Percentiles rank a stretch among this genome's conserved stretches.
Conservation (phyloP, 2,329 filamentous ascomycete genomes). For the Tetracladium maxilliforme region DNA sequence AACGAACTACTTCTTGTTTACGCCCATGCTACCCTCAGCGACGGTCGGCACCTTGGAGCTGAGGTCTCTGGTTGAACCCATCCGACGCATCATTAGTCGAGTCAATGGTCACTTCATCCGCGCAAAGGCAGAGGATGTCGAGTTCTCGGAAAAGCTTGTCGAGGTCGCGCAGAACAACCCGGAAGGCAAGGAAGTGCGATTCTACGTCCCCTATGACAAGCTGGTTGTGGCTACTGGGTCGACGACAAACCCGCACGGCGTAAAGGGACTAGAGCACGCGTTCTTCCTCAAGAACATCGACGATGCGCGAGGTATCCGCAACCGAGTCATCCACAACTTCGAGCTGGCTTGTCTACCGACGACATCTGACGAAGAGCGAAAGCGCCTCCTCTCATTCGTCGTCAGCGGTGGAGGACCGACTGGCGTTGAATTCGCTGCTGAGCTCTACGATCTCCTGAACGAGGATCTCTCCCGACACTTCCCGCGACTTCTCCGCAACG, state of each 20-base stretch:
- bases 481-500: constrained; percentile 81
- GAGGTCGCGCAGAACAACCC: constrained; percentile 66
- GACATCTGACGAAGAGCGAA: constrained; percentile 75
- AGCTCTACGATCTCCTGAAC: constrained; percentile 90
- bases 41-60: constrained; percentile 92
- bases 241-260: constrained; percentile 85
- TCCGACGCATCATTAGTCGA: constrained; percentile 66
- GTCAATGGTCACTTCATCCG: constrained; percentile 83
- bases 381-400: constrained; percentile 84
- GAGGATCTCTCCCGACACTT: constrained; percentile 79
- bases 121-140: constrained; percentile 73
- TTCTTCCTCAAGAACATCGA: constrained; percentile 92
- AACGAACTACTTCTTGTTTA: constrained; percentile 95
- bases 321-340: constrained; percentile 76
- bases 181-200: constrained; percentile 58
- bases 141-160: constrained; percentile 82
- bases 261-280: constrained; percentile 86
- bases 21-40: constrained; percentile 91
- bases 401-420: constrained; percentile 90
- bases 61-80: constrained; percentile 82
- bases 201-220: constrained; percentile 97
- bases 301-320: constrained; percentile 80
- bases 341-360: constrained; percentile 89
- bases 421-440: constrained; percentile 93
- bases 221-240: constrained; percentile 86